Percentiles rank a stretch among this genome's conserved stretches.
Evolutionary conservation across 73 alveolate genomes (phyloP).

Genomic region (Blepharisma japonicum): DNA sequence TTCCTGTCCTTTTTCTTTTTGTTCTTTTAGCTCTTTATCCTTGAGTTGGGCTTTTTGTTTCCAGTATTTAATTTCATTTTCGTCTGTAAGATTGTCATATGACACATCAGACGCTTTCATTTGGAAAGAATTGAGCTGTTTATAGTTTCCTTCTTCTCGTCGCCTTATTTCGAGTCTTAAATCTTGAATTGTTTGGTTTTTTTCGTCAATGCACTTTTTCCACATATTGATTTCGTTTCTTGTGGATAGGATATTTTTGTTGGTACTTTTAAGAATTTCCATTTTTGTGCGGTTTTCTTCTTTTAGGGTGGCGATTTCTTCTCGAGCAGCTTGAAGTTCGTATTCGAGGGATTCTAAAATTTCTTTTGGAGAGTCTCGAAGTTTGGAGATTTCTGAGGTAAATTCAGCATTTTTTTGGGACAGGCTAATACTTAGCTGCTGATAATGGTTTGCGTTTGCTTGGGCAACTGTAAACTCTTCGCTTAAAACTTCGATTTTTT

Average conservation of each 20-base stretch:
- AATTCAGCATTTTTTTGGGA: background rate
- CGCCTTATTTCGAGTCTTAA: conserved; percentile 21
- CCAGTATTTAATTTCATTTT: background rate
- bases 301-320: conserved; percentile 24
- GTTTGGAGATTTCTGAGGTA: background rate
- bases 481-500: background rate
- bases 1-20: conserved; percentile 34
- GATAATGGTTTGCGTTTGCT: background rate
- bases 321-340: conserved; percentile 17
- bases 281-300: conserved; percentile 31
- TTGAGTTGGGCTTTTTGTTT: background rate
- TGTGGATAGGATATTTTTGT: conserved; percentile 27
- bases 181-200: conserved; percentile 17
- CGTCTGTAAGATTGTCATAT: background rate
- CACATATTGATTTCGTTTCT: conserved; percentile 25
- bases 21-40: conserved; percentile 25
- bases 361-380: conserved; percentile 4
- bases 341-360: conserved; percentile 14
- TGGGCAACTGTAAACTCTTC: background rate
- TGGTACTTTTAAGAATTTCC: conserved; percentile 21
- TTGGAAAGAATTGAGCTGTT: background rate
- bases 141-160: background rate
- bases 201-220: conserved; percentile 24
- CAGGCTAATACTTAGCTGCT: background rate
- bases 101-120: background rate